Conservation (phyloP, 768 basidiomycete genomes). For the Boletus reticuloceps region DNA sequence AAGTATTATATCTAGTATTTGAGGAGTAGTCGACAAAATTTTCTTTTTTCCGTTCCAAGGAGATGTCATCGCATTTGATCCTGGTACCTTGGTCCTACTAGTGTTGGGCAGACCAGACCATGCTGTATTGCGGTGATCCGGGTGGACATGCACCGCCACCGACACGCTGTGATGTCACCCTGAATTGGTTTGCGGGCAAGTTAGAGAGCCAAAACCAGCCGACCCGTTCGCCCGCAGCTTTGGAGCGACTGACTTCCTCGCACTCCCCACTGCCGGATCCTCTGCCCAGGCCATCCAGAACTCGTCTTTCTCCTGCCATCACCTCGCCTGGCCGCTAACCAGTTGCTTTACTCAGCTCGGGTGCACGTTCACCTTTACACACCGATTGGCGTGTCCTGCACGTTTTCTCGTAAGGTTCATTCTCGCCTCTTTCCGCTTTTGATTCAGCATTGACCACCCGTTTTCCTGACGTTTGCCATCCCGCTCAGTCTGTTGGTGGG, state of each 20-base stretch:
- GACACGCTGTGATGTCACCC: constrained; percentile 30
- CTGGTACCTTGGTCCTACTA: background rate
- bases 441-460: constrained; percentile 31
- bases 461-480: constrained; percentile 39
- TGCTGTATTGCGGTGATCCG: constrained; percentile 10
- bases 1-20: no score
- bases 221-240: constrained; percentile 10
- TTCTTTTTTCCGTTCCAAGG: background rate
- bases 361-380: constrained; percentile 13
- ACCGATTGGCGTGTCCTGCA: constrained; percentile 29
- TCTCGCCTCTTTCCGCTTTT: constrained; percentile 27
- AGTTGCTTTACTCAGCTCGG: constrained; percentile 9
- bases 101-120: background rate
- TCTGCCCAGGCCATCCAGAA: constrained; percentile 12
- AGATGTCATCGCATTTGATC: background rate
- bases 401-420: constrained; percentile 31
- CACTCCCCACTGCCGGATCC: background rate
- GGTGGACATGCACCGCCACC: constrained; percentile 21
- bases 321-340: constrained; percentile 7
- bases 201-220: constrained; percentile 1
- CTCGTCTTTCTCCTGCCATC: background rate
- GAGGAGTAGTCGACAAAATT: no score
- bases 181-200: constrained; percentile 9
- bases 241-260: constrained; percentile 7
- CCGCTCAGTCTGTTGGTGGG: constrained; percentile 23